A percentile compares a stretch with the other conserved stretches of the same genome.
phyloP scores from a whole-genome alignment of 176 grass and related monocot genomes.

The Avena sativa region DNA sequence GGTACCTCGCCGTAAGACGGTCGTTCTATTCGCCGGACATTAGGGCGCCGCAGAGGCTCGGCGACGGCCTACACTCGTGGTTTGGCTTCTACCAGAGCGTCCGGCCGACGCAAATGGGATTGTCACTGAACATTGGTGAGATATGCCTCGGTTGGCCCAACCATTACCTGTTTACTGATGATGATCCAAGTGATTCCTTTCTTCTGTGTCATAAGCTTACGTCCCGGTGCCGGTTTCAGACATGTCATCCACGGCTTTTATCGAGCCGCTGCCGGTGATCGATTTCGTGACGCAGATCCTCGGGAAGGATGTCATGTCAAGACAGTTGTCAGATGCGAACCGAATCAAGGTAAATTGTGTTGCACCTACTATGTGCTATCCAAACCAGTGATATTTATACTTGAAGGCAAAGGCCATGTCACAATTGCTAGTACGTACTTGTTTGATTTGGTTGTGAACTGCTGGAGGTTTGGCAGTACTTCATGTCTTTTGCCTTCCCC shows the following conservation, averaged over 20 bases:
- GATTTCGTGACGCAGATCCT: slow-evolving; percentile 2
- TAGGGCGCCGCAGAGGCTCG: background rate
- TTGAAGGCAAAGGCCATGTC: background rate
- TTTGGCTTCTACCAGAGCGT: slow-evolving; percentile 27
- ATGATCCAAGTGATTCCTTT: background rate
- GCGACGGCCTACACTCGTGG: slow-evolving; percentile 12
- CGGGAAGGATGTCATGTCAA: slow-evolving; percentile 30
- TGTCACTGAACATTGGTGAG: slow-evolving; percentile 32
- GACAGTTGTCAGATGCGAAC: background rate
- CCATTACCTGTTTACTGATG: slow-evolving; percentile 34
- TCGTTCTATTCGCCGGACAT: slow-evolving; percentile 19
- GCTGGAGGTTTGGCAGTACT: slow-evolving; percentile 2
- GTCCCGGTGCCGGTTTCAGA: background rate
- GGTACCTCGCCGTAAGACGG: slow-evolving; percentile 16
- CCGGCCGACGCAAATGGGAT: slow-evolving; percentile 14
- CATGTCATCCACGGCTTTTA: slow-evolving; percentile 17
- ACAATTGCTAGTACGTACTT: slow-evolving; percentile 7
- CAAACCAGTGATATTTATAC: background rate
- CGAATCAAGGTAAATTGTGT: background rate
- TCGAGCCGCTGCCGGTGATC: slow-evolving; percentile 12
- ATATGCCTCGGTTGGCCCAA: slow-evolving; percentile 19
- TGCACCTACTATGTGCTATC: background rate
- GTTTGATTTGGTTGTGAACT: slow-evolving; percentile 31
- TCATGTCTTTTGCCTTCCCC: background rate
- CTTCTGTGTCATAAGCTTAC: background rate